Percentiles rank a stretch among this genome's conserved stretches.
Evolutionary conservation across 2,329 filamentous ascomycete genomes (phyloP).

Genomic region (Waltergamsia citrina): DNA sequence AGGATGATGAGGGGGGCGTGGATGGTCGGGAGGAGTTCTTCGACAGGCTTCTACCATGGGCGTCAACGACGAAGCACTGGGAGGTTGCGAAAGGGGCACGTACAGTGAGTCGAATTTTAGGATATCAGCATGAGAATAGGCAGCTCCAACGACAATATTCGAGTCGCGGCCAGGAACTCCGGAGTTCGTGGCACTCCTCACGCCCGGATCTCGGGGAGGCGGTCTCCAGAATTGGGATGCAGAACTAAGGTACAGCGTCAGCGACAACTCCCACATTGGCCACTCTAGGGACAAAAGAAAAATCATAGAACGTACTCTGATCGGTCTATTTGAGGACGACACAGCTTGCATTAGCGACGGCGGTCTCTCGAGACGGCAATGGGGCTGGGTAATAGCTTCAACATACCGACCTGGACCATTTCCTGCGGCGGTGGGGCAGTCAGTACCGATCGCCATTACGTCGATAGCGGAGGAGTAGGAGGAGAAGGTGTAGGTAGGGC

Average conservation of each 20-base stretch:
- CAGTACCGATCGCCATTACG: conserved; percentile 16
- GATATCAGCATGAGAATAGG: conserved; percentile 94
- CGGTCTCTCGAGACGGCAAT: not conserved
- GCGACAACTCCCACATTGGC: no score
- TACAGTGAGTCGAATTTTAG: conserved; percentile 79
- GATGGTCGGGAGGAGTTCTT: conserved; percentile 56
- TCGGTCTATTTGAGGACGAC: not conserved
- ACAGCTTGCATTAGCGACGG: conserved; percentile 9
- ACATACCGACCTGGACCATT: conserved; percentile 98
- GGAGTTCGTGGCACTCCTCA: conserved; percentile 32
- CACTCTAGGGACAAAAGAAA: no score
- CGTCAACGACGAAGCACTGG: not conserved
- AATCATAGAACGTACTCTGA: conserved; percentile 2
- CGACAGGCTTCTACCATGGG: conserved; percentile 43
- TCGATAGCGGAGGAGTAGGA: conserved; percentile 11
- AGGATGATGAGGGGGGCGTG: conserved; percentile 61
- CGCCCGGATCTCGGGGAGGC: conserved; percentile 35
- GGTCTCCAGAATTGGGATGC: conserved; percentile 82
- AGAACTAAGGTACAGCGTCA: no score
- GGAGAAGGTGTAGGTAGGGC: conserved; percentile 6
- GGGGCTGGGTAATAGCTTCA: conserved; percentile 3
- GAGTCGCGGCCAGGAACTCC: conserved; percentile 41
- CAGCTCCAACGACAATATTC: conserved; percentile 77
- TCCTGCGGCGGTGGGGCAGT: conserved; percentile 55
- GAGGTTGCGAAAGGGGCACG: conserved; percentile 14